Percentiles rank a stretch among this genome's conserved stretches.
Conservation (phyloP, 768 basidiomycete species). For the Phlegmacium glaucopus region DNA sequence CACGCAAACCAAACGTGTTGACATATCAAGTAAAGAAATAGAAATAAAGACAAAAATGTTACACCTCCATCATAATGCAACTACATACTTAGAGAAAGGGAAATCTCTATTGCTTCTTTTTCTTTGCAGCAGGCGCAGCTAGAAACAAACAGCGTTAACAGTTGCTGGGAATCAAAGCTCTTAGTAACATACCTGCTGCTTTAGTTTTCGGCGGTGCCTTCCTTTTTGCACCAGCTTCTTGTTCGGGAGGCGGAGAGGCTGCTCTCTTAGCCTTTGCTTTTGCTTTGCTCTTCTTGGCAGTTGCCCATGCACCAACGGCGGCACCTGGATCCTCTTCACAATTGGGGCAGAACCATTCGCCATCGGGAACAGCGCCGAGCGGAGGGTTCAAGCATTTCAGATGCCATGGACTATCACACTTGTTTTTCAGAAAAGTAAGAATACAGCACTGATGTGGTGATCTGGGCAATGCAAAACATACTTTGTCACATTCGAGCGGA, state of each 20-base stretch:
- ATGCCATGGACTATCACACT: slow-evolving; percentile 93
- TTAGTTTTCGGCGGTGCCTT: slow-evolving; percentile 17
- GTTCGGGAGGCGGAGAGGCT: slow-evolving; percentile 13
- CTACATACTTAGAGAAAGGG: too few relatives aligned
- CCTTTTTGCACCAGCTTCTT: slow-evolving; percentile 15
- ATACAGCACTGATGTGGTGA: background rate
- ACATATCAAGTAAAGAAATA: background rate
- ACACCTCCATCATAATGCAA: too few relatives aligned
- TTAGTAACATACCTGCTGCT: slow-evolving; percentile 10
- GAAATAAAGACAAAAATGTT: background rate
- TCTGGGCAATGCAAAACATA: slow-evolving; percentile 22
- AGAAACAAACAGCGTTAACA: background rate
- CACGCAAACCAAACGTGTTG: too few relatives aligned
- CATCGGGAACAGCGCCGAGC: slow-evolving; percentile 72
- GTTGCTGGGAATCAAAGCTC: background rate
- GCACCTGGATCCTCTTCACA: slow-evolving; percentile 62
- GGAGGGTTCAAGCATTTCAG: slow-evolving; percentile 79
- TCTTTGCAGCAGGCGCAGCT: slow-evolving; percentile 24
- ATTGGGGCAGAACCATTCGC: slow-evolving; percentile 89
- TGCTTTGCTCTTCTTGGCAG: slow-evolving; percentile 22
- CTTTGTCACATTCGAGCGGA: slow-evolving; percentile 91
- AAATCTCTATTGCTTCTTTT: slow-evolving; percentile 24
- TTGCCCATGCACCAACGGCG: slow-evolving; percentile 40
- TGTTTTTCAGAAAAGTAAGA: slow-evolving; percentile 6
- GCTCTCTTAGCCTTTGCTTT: slow-evolving; percentile 22